Evolutionary conservation across 257 asterid species (phyloP).

Genomic region (Nicotiana knightiana): DNA sequence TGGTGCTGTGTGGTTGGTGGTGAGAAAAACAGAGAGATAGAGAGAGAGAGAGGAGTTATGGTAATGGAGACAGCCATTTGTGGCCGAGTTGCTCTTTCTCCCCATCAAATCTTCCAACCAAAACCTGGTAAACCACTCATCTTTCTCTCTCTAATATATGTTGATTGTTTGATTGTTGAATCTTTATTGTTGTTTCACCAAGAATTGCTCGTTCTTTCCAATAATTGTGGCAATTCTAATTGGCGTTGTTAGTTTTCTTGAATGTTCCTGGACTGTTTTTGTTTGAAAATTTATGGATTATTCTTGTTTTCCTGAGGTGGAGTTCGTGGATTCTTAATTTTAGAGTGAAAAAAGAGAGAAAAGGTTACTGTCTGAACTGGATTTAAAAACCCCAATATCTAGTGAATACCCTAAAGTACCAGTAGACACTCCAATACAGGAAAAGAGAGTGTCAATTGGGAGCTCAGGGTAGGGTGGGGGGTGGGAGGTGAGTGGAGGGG

Average conservation of each 20-base stretch:
- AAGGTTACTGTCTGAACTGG: not conserved
- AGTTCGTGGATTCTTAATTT: not conserved
- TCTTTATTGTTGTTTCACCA: not conserved
- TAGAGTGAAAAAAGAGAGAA: not conserved
- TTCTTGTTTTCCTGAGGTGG: not conserved
- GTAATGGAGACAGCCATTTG: slow-evolving; percentile 68
- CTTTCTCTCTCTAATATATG: not conserved
- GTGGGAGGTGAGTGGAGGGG: not conserved
- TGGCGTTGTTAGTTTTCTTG: not conserved
- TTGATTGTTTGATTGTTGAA: not conserved
- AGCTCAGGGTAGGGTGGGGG: not conserved
- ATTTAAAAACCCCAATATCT: not conserved
- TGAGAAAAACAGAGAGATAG: not conserved
- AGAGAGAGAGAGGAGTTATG: slow-evolving; percentile 1
- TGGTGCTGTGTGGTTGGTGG: not conserved
- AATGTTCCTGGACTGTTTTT: not conserved
- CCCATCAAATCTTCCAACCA: slow-evolving; percentile 46
- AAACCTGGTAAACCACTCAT: slow-evolving; percentile 34
- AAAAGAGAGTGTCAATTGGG: not conserved
- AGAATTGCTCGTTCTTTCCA: not conserved
- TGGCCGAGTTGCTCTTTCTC: slow-evolving; percentile 56
- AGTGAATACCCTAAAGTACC: not conserved
- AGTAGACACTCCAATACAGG: not conserved
- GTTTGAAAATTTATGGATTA: not conserved
- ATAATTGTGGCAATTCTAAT: not conserved